Evolutionary conservation across 345 rosid species (phyloP).

Genomic region (Acer negundo): DNA sequence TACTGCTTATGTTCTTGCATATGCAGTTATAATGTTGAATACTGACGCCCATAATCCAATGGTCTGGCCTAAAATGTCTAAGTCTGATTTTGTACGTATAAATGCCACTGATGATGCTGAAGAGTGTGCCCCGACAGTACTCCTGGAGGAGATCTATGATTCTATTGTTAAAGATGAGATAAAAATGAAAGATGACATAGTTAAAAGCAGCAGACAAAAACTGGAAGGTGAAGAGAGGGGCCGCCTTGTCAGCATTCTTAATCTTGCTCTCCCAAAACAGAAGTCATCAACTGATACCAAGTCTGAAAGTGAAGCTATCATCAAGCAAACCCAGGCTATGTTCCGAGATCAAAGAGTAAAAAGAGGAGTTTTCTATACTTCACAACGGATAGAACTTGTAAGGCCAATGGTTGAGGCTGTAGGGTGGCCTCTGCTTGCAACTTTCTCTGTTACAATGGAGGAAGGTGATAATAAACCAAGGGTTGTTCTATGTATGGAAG

Average conservation of each 20-base stretch:
- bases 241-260: conserved; percentile 83
- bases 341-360: conserved; percentile 80
- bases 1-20: conserved; percentile 99
- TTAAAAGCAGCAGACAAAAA: conserved; percentile 62
- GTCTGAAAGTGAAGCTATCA: conserved; percentile 81
- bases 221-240: conserved; percentile 90
- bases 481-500: conserved; percentile 93
- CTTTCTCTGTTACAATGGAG: conserved; percentile 98
- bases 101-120: conserved; percentile 80
- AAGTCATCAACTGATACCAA: conserved; percentile 70
- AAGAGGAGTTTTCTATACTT: conserved; percentile 86
- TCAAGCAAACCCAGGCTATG: conserved; percentile 93
- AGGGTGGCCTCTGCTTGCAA: conserved; percentile 97
- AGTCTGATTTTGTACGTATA: conserved; percentile 85
- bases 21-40: conserved; percentile 96
- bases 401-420: conserved; percentile 99
- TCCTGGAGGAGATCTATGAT: conserved; percentile 91
- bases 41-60: conserved; percentile 96
- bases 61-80: conserved; percentile 99
- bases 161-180: conserved; percentile 95
- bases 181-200: conserved; percentile 84
- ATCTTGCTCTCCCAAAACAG: conserved; percentile 82
- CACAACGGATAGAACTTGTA: conserved; percentile 71
- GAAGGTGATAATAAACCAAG: conserved; percentile 97
- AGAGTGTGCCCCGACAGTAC: conserved; percentile 77